Percentiles rank a stretch among this genome's conserved stretches.
Evolutionary conservation across 495 filamentous ascomycete species (phyloP).

Genomic region (Jackrogersella minutella): DNA sequence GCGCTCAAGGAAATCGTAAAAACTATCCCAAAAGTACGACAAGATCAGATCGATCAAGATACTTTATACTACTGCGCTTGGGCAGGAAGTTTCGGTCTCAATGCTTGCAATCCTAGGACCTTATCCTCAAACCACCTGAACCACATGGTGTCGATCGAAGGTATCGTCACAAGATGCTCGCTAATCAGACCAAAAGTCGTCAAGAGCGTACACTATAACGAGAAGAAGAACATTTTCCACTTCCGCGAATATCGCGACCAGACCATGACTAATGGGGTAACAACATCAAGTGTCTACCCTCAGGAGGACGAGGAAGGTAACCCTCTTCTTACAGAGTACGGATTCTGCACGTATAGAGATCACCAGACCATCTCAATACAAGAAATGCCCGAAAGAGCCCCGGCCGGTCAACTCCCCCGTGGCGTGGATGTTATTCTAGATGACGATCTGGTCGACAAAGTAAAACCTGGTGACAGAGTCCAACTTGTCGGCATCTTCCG

Average conservation of each 20-base stretch:
- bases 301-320: conserved; percentile 88
- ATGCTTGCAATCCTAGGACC: conserved; percentile 92
- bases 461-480: conserved; percentile 95
- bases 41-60: conserved; percentile 60
- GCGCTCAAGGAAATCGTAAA: conserved; percentile 89
- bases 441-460: conserved; percentile 93
- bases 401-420: conserved; percentile 92
- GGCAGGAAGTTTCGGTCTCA: conserved; percentile 93
- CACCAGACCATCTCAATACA: conserved; percentile 99
- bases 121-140: conserved; percentile 88
- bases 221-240: conserved; percentile 81
- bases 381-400: conserved; percentile 98
- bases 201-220: conserved; percentile 96
- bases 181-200: conserved; percentile 95
- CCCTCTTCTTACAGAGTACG: conserved; percentile 90
- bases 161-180: conserved; percentile 96
- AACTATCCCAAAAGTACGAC: conserved; percentile 69
- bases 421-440: conserved; percentile 98
- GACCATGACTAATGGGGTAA: conserved; percentile 91
- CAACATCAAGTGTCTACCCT: conserved; percentile 90
- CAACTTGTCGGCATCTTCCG: conserved; percentile 95
- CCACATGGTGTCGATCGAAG: conserved; percentile 95
- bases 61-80: conserved; percentile 91
- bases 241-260: conserved; percentile 91
- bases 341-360: conserved; percentile 93